Conservation (phyloP, 345 rosid genomes). For the Sonneratia alba region DNA sequence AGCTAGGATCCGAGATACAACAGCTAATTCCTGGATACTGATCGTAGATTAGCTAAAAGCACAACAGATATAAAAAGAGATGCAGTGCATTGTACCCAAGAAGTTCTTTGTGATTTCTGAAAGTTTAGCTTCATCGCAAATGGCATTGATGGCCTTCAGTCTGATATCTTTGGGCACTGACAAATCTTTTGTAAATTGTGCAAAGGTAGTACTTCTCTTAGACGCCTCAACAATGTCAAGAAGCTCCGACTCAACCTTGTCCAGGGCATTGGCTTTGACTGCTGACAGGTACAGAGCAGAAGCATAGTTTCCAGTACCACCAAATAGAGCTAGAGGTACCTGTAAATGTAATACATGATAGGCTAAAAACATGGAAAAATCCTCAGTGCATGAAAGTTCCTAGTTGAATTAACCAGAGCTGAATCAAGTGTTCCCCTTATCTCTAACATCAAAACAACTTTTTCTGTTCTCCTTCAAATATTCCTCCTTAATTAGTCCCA, state of each 20-base stretch:
- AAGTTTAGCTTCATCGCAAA: constrained; percentile 55
- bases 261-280: constrained; percentile 52
- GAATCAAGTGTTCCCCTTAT: neutral
- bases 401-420: neutral
- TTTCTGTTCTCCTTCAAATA: neutral
- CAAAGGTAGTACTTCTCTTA: constrained; percentile 45
- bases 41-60: neutral
- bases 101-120: constrained; percentile 64
- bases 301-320: constrained; percentile 88
- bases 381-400: neutral
- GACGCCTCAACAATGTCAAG: constrained; percentile 54
- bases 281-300: constrained; percentile 67
- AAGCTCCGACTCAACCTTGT: constrained; percentile 70
- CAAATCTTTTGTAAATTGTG: constrained; percentile 68
- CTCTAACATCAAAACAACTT: neutral
- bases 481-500: neutral
- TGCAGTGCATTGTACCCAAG: constrained; percentile 41
- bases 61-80: neutral
- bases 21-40: neutral
- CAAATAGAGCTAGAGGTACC: constrained; percentile 66
- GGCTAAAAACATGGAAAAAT: neutral
- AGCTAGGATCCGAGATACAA: neutral
- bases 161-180: constrained; percentile 56
- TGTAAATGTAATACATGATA: constrained; percentile 12
- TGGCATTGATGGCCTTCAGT: constrained; percentile 51